A percentile compares a stretch with the other conserved stretches of the same genome.
phyloP scores from a whole-genome alignment of 495 filamentous ascomycete species.

The Sabuloglossum arenarium region DNA sequence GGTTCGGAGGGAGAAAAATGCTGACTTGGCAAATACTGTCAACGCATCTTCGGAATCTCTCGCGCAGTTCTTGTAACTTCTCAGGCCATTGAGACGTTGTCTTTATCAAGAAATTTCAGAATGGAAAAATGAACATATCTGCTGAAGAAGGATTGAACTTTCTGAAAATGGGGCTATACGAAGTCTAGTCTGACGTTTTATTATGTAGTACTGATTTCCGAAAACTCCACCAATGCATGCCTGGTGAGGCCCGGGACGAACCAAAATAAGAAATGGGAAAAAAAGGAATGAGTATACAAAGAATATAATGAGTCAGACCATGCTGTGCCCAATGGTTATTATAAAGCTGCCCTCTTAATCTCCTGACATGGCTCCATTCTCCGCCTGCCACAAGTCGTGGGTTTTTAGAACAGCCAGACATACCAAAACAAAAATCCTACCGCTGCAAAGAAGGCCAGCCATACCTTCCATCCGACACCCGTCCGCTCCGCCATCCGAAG shows the following conservation, averaged over 20 bases:
- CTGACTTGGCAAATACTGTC: neutral
- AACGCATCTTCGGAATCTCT: too few relatives aligned
- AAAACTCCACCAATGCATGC: neutral
- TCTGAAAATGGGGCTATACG: neutral
- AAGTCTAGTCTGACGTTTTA: neutral
- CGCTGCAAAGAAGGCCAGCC: constrained; percentile 66
- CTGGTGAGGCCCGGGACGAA: neutral
- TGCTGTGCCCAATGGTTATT: neutral
- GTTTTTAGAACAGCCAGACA: constrained; percentile 44
- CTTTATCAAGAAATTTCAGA: too few relatives aligned
- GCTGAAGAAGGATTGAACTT: too few relatives aligned
- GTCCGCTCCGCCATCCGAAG: constrained; percentile 84
- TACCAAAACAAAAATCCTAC: constrained; percentile 70
- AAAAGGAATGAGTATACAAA: neutral
- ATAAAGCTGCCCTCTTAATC: neutral
- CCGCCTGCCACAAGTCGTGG: neutral
- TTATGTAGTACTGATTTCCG: neutral
- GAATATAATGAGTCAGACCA: neutral
- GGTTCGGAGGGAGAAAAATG: neutral
- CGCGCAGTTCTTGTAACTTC: too few relatives aligned
- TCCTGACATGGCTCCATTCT: neutral
- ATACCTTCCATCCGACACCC: constrained; percentile 85
- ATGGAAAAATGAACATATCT: too few relatives aligned
- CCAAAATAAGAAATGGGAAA: neutral
- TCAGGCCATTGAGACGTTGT: too few relatives aligned